Percentiles rank a stretch among this genome's conserved stretches.
Evolutionary conservation across 495 filamentous ascomycete species (phyloP).

Genomic region (Rostrohypoxylon terebratum): DNA sequence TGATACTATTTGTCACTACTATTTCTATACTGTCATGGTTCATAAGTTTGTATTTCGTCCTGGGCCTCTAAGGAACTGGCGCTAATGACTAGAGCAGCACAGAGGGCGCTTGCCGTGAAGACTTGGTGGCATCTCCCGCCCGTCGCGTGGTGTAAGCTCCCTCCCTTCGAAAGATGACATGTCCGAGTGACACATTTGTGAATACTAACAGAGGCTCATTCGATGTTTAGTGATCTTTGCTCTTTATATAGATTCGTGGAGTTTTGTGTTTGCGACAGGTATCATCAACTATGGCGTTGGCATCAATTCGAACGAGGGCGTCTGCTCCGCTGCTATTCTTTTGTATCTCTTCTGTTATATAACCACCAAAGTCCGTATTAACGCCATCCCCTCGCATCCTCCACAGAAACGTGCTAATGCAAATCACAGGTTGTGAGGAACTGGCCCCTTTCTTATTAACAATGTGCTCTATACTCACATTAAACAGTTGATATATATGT

Average conservation of each 20-base stretch:
- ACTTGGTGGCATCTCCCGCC: conserved; percentile 59
- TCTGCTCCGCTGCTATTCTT: conserved; percentile 63
- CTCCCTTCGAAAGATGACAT: not conserved
- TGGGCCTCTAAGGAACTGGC: not conserved
- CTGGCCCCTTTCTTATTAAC: not conserved
- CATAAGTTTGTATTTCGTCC: conserved; percentile 52
- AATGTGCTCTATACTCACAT: conserved; percentile 9
- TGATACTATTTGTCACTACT: conserved; percentile 57
- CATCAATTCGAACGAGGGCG: conserved; percentile 53
- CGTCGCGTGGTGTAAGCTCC: conserved; percentile 60
- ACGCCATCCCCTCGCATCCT: not conserved
- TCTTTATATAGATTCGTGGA: conserved; percentile 63
- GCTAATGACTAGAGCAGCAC: conserved; percentile 46
- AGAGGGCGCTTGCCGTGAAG: conserved; percentile 53
- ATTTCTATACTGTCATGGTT: conserved; percentile 58
- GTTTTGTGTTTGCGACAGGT: conserved; percentile 63
- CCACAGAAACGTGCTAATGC: not conserved
- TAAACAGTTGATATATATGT: conserved; percentile 63
- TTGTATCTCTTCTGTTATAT: conserved; percentile 65
- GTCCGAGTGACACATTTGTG: not conserved
- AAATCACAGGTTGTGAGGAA: conserved; percentile 54
- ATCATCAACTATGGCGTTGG: conserved; percentile 64
- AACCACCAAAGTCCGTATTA: conserved; percentile 61
- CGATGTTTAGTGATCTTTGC: conserved; percentile 57
- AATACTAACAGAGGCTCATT: not conserved